phyloP scores from a whole-genome alignment of 305 asterid species.

The Fraxinus baroniana region DNA sequence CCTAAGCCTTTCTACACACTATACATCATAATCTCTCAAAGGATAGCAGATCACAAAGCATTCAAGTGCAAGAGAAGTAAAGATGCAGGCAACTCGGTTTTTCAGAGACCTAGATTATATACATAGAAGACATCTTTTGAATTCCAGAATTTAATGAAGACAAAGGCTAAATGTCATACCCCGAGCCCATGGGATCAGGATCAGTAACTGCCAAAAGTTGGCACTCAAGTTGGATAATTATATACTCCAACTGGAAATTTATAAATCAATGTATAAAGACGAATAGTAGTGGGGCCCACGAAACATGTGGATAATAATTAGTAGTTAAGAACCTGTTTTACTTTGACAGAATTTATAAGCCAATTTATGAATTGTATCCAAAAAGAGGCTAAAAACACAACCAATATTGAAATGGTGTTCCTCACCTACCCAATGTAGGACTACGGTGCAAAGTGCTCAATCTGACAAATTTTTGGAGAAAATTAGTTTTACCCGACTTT shows the following conservation, averaged over 20 bases:
- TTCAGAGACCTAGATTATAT: neutral
- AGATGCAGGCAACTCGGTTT: neutral
- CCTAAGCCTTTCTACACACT: neutral
- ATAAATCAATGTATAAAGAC: neutral
- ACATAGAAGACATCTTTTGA: neutral
- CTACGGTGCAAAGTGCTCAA: neutral
- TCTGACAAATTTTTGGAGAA: conserved; percentile 13
- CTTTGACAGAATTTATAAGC: neutral
- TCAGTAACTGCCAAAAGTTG: neutral
- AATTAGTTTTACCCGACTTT: conserved; percentile 54
- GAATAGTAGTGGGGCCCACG: neutral
- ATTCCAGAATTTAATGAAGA: neutral
- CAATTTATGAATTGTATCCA: neutral
- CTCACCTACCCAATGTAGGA: neutral
- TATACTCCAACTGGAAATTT: neutral
- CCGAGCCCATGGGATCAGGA: neutral
- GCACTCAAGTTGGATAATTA: neutral
- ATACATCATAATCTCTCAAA: neutral
- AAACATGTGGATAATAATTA: neutral
- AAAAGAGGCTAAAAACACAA: neutral
- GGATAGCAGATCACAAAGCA: neutral
- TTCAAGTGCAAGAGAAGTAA: neutral
- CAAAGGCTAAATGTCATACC: neutral
- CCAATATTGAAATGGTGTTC: neutral
- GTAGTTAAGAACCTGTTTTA: neutral